A percentile compares a stretch with the other conserved stretches of the same genome.
phyloP scores from a whole-genome alignment of 2,329 filamentous ascomycete genomes.

The Fusarium nematophilum region DNA sequence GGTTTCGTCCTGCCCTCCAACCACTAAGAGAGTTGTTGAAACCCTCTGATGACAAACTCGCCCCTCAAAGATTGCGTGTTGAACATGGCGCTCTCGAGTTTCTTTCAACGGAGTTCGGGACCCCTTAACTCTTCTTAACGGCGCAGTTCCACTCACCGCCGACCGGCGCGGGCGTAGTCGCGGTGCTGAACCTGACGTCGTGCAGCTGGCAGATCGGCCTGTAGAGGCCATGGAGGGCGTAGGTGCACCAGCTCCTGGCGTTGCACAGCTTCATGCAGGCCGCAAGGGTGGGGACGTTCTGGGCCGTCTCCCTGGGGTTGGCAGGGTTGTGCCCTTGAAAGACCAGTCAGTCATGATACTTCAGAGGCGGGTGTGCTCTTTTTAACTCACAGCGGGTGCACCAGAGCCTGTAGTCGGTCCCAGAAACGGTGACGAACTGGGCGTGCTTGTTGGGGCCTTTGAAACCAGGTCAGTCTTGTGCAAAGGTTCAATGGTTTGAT shows the following conservation, averaged over 20 bases:
- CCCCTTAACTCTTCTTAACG: neutral
- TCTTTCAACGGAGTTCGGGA: neutral
- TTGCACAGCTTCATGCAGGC: slow-evolving; percentile 2
- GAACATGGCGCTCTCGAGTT: neutral
- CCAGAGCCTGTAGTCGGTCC: neutral
- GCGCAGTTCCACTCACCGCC: neutral
- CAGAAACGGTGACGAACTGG: neutral
- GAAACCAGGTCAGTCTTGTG: neutral
- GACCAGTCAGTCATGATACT: neutral
- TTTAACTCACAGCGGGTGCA: neutral
- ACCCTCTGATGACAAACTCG: neutral
- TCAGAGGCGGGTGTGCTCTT: too few relatives aligned
- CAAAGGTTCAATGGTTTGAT: too few relatives aligned
- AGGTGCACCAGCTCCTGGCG: neutral
- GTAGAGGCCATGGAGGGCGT: neutral
- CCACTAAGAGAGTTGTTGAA: neutral
- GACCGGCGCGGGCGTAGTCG: neutral
- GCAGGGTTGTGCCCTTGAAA: neutral
- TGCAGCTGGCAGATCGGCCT: neutral
- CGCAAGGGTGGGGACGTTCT: neutral
- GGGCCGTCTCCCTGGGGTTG: neutral
- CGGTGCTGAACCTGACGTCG: neutral
- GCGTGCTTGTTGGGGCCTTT: neutral
- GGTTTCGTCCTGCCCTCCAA: too few relatives aligned
- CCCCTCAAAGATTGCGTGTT: neutral